phyloP scores from a whole-genome alignment of 2,329 filamentous ascomycete genomes.

The Apiospora arundinis region DNA sequence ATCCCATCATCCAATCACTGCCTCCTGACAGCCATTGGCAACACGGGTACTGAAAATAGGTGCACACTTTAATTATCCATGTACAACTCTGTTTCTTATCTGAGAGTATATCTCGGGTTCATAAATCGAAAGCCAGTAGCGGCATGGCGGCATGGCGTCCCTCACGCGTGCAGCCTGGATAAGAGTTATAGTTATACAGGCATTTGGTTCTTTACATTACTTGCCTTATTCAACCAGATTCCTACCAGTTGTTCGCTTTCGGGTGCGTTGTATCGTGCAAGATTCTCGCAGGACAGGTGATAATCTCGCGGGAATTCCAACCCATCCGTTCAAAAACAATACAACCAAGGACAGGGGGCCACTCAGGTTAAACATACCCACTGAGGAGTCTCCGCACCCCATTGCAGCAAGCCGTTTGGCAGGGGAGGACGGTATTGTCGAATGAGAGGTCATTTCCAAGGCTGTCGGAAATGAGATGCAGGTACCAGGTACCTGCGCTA shows the following conservation, averaged over 20 bases:
- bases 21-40: constrained; percentile 1
- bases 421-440: constrained; percentile 11
- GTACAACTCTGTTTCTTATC: background rate
- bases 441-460: constrained; percentile 17
- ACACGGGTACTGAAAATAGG: constrained; percentile 9
- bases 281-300: constrained; percentile 2
- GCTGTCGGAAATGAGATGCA: constrained; percentile 14
- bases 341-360: constrained; percentile 15
- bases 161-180: too few species aligned
- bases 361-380: constrained; percentile 19
- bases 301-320: constrained; percentile 16
- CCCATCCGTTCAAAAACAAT: constrained; percentile 11
- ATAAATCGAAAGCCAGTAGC: too few species aligned
- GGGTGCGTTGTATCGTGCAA: background rate
- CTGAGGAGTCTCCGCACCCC: constrained; percentile 11
- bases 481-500: constrained; percentile 14
- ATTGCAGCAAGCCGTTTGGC: constrained; percentile 17
- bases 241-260: background rate
- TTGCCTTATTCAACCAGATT: background rate
- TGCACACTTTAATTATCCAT: constrained; percentile 9
- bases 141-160: too few species aligned
- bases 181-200: too few species aligned
- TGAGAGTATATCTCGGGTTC: background rate
- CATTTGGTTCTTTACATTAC: too few species aligned
- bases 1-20: background rate